Conservation (phyloP, 2,329 filamentous ascomycete species). For the Taxawa tesnikishii region DNA sequence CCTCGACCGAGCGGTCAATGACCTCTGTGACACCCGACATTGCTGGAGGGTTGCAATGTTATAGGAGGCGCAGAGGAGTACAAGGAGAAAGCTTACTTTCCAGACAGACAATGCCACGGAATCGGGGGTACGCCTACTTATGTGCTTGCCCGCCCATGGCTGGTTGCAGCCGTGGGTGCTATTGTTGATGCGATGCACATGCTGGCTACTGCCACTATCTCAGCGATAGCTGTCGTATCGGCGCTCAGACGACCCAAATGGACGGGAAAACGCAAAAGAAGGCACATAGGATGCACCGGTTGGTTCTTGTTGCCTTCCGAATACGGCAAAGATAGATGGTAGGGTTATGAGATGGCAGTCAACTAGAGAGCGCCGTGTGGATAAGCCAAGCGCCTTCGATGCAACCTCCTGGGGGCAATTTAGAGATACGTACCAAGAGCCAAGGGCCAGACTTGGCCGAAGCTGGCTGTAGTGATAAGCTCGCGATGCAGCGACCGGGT, state of each 20-base stretch:
- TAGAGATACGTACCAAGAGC: no score
- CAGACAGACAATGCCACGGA: no score
- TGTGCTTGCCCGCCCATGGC: no score
- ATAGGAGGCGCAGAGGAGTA: no score
- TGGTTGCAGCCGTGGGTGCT: no score
- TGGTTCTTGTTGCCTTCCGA: not conserved
- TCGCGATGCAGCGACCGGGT: no score
- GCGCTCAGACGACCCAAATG: not conserved
- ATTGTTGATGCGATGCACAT: no score
- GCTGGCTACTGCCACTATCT: not conserved
- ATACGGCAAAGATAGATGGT: not conserved
- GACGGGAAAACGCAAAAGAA: not conserved
- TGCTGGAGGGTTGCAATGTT: no score
- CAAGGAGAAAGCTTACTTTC: no score
- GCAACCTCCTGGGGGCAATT: not conserved
- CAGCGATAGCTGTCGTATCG: not conserved
- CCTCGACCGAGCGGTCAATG: conserved; percentile 5
- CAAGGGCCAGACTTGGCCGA: no score
- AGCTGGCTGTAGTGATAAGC: no score
- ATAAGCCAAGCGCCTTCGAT: not conserved
- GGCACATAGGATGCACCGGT: not conserved
- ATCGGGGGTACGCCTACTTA: no score
- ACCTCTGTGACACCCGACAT: conserved; percentile 8
- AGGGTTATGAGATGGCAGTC: not conserved
- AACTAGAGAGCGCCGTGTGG: not conserved